Evolutionary conservation across 2,329 filamentous ascomycete species (phyloP), one percentile per base, ranked within the genome.

Genomic region (Aphanoascus verrucosus): DNA sequence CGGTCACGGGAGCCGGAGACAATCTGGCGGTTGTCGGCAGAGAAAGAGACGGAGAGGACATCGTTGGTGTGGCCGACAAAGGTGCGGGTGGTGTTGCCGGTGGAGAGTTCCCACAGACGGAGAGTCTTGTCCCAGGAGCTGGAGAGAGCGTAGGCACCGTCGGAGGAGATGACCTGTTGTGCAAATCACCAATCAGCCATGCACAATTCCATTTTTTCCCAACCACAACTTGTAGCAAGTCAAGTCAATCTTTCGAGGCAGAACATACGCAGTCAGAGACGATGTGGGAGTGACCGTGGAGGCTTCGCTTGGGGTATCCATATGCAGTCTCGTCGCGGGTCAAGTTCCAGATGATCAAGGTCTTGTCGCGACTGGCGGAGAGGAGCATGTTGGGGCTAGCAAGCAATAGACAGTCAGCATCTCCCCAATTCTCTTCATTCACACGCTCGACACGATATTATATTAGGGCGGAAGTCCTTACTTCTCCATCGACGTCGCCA

Each of bases 51-150:
- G 74, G 91, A 97, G 73, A 97, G 89, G 69, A 98, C 91, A 72
- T 97, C 93, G 82, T 94, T 95, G 82, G 83, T 95, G 86, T 97
- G 93, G 76, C 93, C 93, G 75, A 96, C 90, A 74, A 98, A 97
- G 71, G 89, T 88, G 73, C 93, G 87, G 74, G 93, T 98, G 76
- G 93, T 98, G 72, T 84, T 88, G 75, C 93, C 93, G 67, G 87
- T 94, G 68, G 90, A 86, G 63, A 98, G 88, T 84, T 97, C 93
- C 93, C 93, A 98, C 62, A 98, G 86, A 69, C 93, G 91, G 72
- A 98, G 89, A 64, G 91, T 96, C 88, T 96, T 97, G 81, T 98
- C 93, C 93, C 93, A 98, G 62, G 93, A 97, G 65, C 91, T 86
- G 67, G 93, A 97, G 69, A 98, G 87, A 72, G 93, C 93, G 77